These are phyloP conservation scores for Phanerodontia chrysosporium DNA, from an alignment of 768 basidiomycete species.

Conservation along the genomic window DNA sequence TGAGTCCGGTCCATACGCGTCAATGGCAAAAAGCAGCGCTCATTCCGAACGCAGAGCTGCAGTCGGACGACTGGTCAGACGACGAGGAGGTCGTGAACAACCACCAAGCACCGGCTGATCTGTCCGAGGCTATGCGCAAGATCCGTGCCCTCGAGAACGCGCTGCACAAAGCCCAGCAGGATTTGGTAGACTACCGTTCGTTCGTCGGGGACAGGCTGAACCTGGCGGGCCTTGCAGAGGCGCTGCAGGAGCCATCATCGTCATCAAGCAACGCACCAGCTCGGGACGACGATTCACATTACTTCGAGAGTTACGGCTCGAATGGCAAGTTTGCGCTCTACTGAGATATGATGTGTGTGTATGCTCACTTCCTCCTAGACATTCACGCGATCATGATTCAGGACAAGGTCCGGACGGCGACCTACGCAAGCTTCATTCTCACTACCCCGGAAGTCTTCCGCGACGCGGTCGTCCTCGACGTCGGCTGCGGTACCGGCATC, in stretches of 20 bases:
- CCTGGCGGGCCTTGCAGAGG: slow-evolving; percentile 39
- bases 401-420: slow-evolving; percentile 89
- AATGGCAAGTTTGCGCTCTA: slow-evolving; percentile 46
- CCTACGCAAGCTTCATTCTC: slow-evolving; percentile 89
- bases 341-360: too few species aligned
- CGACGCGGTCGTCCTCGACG: slow-evolving; percentile 86
- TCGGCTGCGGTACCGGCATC: slow-evolving; percentile 95
- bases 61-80: slow-evolving; percentile 72
- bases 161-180: slow-evolving; percentile 52
- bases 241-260: slow-evolving; percentile 30
- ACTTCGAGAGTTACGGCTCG: slow-evolving; percentile 85
- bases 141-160: slow-evolving; percentile 61
- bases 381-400: slow-evolving; percentile 97
- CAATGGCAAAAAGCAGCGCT: background rate
- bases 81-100: slow-evolving; percentile 50
- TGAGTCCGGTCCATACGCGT: slow-evolving; percentile 34
- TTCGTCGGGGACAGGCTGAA: slow-evolving; percentile 54
- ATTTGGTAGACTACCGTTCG: slow-evolving; percentile 57
- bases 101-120: slow-evolving; percentile 24
- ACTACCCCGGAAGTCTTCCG: slow-evolving; percentile 77
- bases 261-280: slow-evolving; percentile 25
- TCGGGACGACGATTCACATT: slow-evolving; percentile 88
- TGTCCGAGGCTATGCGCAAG: slow-evolving; percentile 34
- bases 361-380: slow-evolving; percentile 40
- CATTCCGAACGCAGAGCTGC: slow-evolving; percentile 45